phyloP scores from a whole-genome alignment of 2,329 filamentous ascomycete species.

The Huntiella abstrusa region DNA sequence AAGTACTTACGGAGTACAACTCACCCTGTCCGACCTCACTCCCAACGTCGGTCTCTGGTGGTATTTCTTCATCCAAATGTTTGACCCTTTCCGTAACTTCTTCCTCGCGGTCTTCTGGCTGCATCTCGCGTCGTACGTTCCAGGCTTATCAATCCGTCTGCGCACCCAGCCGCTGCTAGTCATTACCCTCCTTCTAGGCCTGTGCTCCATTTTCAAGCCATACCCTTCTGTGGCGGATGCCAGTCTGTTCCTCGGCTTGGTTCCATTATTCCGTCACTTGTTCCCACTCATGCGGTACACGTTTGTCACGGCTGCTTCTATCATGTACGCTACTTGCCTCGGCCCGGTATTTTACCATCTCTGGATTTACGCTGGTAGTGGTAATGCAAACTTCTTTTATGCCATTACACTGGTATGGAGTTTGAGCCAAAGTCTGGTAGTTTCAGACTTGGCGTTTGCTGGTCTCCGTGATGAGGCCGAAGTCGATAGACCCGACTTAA shows the following conservation, averaged over 20 bases:
- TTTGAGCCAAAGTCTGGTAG: conserved; percentile 65
- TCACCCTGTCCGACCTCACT: conserved; percentile 78
- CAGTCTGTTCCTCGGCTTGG: conserved; percentile 62
- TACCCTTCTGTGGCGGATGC: conserved; percentile 89
- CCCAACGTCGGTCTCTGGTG: conserved; percentile 96
- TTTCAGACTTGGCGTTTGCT: conserved; percentile 78
- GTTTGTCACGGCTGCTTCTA: conserved; percentile 64
- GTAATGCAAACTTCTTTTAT: conserved; percentile 98
- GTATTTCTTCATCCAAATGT: conserved; percentile 99
- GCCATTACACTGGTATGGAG: conserved; percentile 99
- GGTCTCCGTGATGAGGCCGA: conserved; percentile 88
- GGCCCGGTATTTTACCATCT: conserved; percentile 92
- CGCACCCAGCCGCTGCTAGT: conserved; percentile 75
- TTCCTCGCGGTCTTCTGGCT: conserved; percentile 98
- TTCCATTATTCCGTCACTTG: conserved; percentile 77
- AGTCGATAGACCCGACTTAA: conserved; percentile 73
- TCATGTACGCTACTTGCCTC: conserved; percentile 74
- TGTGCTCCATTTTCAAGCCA: conserved; percentile 90
- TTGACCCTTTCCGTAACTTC: conserved; percentile 92
- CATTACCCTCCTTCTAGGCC: conserved; percentile 64
- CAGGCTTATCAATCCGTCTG: conserved; percentile 65
- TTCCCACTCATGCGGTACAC: conserved; percentile 89
- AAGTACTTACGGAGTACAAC: conserved; percentile 82
- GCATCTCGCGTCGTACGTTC: conserved; percentile 77
- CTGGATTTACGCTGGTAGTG: conserved; percentile 95